These are phyloP conservation scores for Bocquillonia castaneifolia DNA, from an alignment of 441 rosid species.

Conservation along the genomic window DNA sequence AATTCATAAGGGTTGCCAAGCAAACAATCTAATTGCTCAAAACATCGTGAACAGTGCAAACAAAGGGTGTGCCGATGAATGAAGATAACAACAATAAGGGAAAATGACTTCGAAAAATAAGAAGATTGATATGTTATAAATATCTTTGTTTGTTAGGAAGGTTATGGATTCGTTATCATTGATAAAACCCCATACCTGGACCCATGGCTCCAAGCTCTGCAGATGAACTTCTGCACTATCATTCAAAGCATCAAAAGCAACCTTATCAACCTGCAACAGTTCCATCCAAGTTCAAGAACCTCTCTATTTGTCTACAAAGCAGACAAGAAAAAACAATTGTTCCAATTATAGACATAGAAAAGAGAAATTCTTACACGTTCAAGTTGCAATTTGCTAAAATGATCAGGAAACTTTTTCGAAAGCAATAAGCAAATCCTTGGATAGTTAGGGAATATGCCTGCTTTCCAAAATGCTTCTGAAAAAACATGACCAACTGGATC, in stretches of 20 bases:
- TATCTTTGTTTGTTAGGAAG: not conserved
- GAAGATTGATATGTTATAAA: not conserved
- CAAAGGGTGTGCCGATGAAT: not conserved
- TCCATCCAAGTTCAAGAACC: conserved; percentile 22
- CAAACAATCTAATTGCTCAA: not conserved
- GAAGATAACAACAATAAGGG: not conserved
- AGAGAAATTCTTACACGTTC: conserved; percentile 68
- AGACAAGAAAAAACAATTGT: not conserved
- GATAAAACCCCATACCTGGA: conserved; percentile 57
- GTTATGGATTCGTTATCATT: not conserved
- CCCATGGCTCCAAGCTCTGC: conserved; percentile 96
- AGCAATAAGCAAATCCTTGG: conserved; percentile 85
- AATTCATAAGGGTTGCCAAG: not conserved
- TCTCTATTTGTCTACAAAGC: conserved; percentile 9
- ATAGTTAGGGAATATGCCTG: conserved; percentile 81
- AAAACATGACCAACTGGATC: conserved; percentile 69
- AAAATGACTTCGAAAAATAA: not conserved
- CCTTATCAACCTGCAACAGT: conserved; percentile 71
- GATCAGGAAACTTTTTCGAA: conserved; percentile 94
- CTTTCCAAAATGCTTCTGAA: conserved; percentile 94
- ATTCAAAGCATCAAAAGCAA: conserved; percentile 81
- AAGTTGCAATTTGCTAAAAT: conserved; percentile 88
- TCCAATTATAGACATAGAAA: not conserved
- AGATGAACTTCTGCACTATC: conserved; percentile 86
- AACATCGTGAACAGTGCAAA: not conserved